phyloP scores from a whole-genome alignment of 2,329 filamentous ascomycete genomes.

The Pseudonectria buxi region DNA sequence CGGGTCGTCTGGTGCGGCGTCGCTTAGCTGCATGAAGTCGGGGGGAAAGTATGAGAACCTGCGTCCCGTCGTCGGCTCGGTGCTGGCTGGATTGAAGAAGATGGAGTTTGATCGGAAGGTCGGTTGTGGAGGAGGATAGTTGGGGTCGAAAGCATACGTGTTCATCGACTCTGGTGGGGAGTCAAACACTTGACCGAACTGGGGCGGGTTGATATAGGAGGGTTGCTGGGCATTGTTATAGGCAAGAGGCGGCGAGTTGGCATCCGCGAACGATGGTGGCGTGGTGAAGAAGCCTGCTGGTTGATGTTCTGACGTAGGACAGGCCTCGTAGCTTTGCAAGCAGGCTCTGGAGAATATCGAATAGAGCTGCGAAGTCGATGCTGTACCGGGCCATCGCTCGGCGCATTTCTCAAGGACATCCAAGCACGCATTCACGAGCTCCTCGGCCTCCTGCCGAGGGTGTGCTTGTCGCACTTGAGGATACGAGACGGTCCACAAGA shows the following conservation, averaged over 20 bases:
- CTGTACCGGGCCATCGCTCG: conserved; percentile 86
- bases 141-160: conserved; percentile 37
- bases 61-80: conserved; percentile 43
- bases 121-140: conserved; percentile 39
- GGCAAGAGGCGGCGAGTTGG: conserved; percentile 26
- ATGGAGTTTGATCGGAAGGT: conserved; percentile 62
- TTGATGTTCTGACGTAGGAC: conserved; percentile 21
- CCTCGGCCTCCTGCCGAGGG: conserved; percentile 66
- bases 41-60: conserved; percentile 60
- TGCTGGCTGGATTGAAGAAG: conserved; percentile 52
- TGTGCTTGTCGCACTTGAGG: conserved; percentile 71
- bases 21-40: conserved; percentile 35
- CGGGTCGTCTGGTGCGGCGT: conserved; percentile 28
- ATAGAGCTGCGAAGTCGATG: conserved; percentile 78
- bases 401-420: conserved; percentile 74
- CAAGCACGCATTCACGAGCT: conserved; percentile 66
- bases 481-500: conserved; percentile 89
- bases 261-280: conserved; percentile 26
- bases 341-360: conserved; percentile 79
- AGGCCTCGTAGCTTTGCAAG: conserved; percentile 74
- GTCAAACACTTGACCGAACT: conserved; percentile 54
- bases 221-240: conserved; percentile 27
- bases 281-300: conserved; percentile 27
- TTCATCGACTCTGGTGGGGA: conserved; percentile 48
- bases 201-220: conserved; percentile 41